These are phyloP conservation scores for Solanum pimpinellifolium DNA, from an alignment of 257 asterid genomes.

Conservation along the genomic window DNA sequence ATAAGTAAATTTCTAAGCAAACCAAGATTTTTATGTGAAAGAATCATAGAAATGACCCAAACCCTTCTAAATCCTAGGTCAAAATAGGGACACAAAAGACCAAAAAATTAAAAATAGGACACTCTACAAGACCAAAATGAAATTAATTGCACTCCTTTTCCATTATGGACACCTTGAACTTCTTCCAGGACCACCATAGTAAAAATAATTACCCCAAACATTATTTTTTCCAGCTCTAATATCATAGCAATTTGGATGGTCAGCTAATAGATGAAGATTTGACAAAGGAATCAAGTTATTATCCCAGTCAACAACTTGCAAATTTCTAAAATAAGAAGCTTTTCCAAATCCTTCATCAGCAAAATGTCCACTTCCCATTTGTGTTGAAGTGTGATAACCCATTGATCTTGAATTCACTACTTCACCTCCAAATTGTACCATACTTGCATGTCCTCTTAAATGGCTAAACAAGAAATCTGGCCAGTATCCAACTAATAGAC, in stretches of 20 bases:
- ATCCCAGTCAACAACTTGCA: slow-evolving; percentile 92
- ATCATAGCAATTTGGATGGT: slow-evolving; percentile 74
- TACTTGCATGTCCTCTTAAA: slow-evolving; percentile 61
- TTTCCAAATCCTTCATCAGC: slow-evolving; percentile 77
- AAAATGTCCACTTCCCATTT: slow-evolving; percentile 94
- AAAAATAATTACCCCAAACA: slow-evolving; percentile 88
- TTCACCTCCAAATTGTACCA: slow-evolving; percentile 92
- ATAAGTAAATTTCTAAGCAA: slow-evolving; percentile 1
- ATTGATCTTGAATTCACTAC: slow-evolving; percentile 63
- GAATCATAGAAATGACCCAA: slow-evolving; percentile 17
- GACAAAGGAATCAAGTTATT: slow-evolving; percentile 60
- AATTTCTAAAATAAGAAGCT: slow-evolving; percentile 75
- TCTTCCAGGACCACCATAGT: slow-evolving; percentile 94
- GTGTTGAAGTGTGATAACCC: slow-evolving; percentile 74
- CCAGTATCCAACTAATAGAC: slow-evolving; percentile 84
- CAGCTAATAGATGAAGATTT: slow-evolving; percentile 78
- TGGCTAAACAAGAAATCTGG: slow-evolving; percentile 70
- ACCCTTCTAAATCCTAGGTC: background rate
- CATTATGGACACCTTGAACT: slow-evolving; percentile 53
- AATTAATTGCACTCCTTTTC: background rate
- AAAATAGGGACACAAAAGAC: background rate
- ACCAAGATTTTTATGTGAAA: slow-evolving; percentile 17
- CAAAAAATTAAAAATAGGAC: background rate
- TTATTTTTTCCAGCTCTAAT: slow-evolving; percentile 70
- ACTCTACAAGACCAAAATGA: background rate